Conservation (phyloP, 208 protist species). For the Naegleria lovaniensis region DNA sequence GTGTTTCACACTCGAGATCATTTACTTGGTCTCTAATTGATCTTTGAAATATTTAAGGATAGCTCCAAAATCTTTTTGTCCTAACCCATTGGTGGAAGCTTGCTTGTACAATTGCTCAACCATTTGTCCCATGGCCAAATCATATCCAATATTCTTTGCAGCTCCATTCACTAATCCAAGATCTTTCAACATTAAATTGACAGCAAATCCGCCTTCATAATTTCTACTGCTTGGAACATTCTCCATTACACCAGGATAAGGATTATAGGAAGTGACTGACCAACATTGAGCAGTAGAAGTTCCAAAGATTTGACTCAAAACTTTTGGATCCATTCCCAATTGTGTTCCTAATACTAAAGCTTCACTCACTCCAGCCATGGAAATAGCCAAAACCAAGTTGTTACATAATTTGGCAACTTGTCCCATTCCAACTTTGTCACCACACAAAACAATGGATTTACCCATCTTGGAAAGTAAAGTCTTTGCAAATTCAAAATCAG, state of each 20-base stretch:
- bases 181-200: conserved; percentile 69
- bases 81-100: conserved; percentile 38
- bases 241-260: conserved; percentile 66
- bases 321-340: conserved; percentile 67
- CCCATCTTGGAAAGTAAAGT: conserved; percentile 60
- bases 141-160: conserved; percentile 40
- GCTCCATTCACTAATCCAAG: conserved; percentile 58
- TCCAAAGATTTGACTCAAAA: conserved; percentile 60
- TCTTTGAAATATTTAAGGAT: conserved; percentile 46
- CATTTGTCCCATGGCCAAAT: conserved; percentile 42
- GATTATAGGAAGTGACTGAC: conserved; percentile 72
- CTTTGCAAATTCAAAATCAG: conserved; percentile 33
- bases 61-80: conserved; percentile 54
- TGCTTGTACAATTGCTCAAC: conserved; percentile 50
- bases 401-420: conserved; percentile 73
- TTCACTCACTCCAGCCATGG: conserved; percentile 61
- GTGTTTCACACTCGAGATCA: no score
- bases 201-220: conserved; percentile 49
- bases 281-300: conserved; percentile 65
- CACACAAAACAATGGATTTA: conserved; percentile 69
- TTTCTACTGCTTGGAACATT: conserved; percentile 33
- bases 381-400: conserved; percentile 69
- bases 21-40: neutral
- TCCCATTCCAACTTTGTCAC: conserved; percentile 49
- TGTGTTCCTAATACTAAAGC: conserved; percentile 61